Evolutionary conservation across 768 basidiomycete species (phyloP).

Genomic region (Agaricus subrufescens): DNA sequence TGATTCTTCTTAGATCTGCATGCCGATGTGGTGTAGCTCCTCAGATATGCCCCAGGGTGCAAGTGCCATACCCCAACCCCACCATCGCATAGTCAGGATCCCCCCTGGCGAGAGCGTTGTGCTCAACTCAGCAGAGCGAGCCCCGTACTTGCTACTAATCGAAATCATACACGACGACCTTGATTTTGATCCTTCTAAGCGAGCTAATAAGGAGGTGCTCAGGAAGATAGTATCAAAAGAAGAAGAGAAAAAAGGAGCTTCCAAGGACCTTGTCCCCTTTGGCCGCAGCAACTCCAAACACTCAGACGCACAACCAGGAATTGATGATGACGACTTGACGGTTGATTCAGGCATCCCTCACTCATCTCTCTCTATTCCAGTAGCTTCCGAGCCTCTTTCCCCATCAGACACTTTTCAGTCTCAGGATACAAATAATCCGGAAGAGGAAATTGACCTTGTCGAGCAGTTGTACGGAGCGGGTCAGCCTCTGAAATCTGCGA

Average conservation of each 20-base stretch:
- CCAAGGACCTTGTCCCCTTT: constrained; percentile 50
- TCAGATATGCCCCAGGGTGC: constrained; percentile 47
- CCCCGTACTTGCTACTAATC: constrained; percentile 88
- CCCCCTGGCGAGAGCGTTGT: constrained; percentile 98
- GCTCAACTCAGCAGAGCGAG: constrained; percentile 94
- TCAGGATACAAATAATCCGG: constrained; percentile 30
- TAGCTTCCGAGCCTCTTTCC: constrained; percentile 3
- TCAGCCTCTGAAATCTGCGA: constrained; percentile 61
- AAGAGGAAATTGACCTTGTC: constrained; percentile 92
- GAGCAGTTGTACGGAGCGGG: constrained; percentile 90
- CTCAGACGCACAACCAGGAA: constrained; percentile 17
- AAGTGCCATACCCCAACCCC: constrained; percentile 50
- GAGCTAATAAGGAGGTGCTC: constrained; percentile 82
- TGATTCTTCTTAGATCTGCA: constrained; percentile 55
- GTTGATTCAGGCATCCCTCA: neutral
- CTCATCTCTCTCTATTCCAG: neutral
- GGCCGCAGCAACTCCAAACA: constrained; percentile 17
- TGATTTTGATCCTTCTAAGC: constrained; percentile 83
- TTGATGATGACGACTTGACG: constrained; percentile 23
- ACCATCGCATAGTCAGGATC: constrained; percentile 95
- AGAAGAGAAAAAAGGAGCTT: constrained; percentile 51
- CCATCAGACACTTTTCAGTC: constrained; percentile 17
- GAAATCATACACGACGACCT: constrained; percentile 89
- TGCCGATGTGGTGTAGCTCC: constrained; percentile 84
- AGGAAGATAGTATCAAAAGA: constrained; percentile 72